phyloP scores from a whole-genome alignment of 345 rosid species.

The Camelina sativa region DNA sequence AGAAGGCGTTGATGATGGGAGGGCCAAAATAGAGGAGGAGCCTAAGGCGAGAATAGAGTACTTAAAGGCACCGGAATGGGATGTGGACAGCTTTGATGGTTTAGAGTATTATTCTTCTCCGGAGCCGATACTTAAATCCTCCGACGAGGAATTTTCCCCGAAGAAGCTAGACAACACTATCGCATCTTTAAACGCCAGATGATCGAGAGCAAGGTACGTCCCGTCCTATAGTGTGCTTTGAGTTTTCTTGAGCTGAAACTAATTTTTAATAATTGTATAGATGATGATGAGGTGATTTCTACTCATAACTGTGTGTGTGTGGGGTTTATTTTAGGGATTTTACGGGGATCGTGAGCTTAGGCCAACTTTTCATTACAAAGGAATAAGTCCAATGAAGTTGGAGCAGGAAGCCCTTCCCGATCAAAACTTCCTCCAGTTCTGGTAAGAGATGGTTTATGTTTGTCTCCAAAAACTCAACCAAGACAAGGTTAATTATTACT shows the following conservation, averaged over 20 bases:
- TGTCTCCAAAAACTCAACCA: not conserved
- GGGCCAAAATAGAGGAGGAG: not conserved
- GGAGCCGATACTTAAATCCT: not conserved
- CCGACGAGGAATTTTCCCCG: not conserved
- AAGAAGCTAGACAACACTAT: not conserved
- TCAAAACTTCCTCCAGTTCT: not conserved
- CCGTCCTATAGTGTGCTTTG: not conserved
- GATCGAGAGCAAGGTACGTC: conserved; percentile 2
- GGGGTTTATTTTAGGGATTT: not conserved
- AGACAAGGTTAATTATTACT: not conserved
- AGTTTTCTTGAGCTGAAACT: not conserved
- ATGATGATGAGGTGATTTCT: no score
- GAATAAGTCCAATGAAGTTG: not conserved
- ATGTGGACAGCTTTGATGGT: conserved; percentile 22
- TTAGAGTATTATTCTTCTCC: not conserved
- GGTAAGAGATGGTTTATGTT: not conserved
- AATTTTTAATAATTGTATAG: no score
- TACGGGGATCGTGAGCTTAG: not conserved
- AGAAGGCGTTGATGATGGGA: not conserved
- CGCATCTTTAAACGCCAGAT: conserved; percentile 11
- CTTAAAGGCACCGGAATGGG: conserved; percentile 8
- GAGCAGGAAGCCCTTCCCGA: not conserved
- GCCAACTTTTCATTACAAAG: not conserved
- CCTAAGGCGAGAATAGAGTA: not conserved
- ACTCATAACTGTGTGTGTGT: no score